Conservation (phyloP, 257 asterid genomes). For the Paraleonurus japonicus region DNA sequence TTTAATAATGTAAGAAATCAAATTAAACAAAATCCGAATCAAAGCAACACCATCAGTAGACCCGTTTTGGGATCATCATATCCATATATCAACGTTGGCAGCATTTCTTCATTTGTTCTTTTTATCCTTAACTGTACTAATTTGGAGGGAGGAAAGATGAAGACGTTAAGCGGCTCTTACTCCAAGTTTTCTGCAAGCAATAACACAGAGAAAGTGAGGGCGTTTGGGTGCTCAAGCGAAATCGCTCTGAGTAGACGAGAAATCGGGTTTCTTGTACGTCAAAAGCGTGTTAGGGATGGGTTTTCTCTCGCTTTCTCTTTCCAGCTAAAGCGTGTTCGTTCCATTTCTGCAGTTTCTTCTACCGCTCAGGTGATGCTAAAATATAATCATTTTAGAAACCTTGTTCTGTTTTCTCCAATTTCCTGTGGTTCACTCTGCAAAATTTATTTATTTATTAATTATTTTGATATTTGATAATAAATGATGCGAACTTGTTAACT, state of each 20-base stretch:
- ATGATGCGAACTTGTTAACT: background rate
- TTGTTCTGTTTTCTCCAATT: background rate
- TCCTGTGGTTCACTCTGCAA: background rate
- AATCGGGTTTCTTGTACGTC: slow-evolving; percentile 30
- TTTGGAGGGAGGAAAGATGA: slow-evolving; percentile 36
- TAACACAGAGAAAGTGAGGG: slow-evolving; percentile 26
- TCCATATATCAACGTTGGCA: background rate
- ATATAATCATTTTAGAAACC: background rate
- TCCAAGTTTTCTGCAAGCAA: slow-evolving; percentile 35
- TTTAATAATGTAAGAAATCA: background rate
- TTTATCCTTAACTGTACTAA: background rate
- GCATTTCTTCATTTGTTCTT: background rate
- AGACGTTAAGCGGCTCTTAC: slow-evolving; percentile 41
- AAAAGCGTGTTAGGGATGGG: slow-evolving; percentile 28
- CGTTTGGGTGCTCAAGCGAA: slow-evolving; percentile 11
- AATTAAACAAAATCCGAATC: background rate
- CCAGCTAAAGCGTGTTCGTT: slow-evolving; percentile 22
- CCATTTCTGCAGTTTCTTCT: slow-evolving; percentile 41
- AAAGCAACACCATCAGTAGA: background rate
- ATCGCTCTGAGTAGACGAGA: slow-evolving; percentile 27
- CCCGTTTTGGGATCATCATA: slow-evolving; percentile 4
- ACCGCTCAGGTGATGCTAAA: slow-evolving; percentile 38
- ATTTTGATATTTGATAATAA: background rate
- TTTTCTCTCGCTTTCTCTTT: slow-evolving; percentile 20
- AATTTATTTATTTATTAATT: background rate